phyloP scores from a whole-genome alignment of 2,329 filamentous ascomycete genomes.

The Sordariomycetes sp. region DNA sequence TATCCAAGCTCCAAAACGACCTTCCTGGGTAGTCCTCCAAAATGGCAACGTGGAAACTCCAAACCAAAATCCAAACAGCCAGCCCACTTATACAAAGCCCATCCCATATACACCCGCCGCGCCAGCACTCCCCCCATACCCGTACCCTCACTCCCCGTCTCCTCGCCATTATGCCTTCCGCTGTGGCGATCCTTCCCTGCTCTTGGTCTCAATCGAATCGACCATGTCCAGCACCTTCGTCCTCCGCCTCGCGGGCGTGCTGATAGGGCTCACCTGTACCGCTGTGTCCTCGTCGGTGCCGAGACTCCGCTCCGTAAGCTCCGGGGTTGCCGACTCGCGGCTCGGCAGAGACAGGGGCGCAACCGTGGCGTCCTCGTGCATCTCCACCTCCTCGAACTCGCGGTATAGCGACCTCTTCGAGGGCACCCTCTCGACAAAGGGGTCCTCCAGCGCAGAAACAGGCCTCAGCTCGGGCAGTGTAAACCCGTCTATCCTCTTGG shows the following conservation, averaged over 20 bases:
- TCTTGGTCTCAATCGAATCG: constrained; percentile 39
- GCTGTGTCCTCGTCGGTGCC: background rate
- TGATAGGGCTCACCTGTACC: background rate
- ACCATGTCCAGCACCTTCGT: constrained; percentile 45
- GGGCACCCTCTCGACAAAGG: background rate
- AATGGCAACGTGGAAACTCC: background rate
- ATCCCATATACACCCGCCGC: background rate
- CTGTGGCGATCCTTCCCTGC: constrained; percentile 9
- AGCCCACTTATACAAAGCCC: background rate
- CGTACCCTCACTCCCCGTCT: background rate
- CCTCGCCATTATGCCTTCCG: background rate
- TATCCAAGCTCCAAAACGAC: background rate
- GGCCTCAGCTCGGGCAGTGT: background rate
- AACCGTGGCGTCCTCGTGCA: background rate
- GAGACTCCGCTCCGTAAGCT: background rate
- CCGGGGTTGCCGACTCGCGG: background rate
- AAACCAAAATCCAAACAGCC: background rate
- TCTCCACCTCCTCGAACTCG: background rate
- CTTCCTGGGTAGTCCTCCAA: background rate
- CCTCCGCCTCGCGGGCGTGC: constrained; percentile 23
- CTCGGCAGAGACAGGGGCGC: background rate
- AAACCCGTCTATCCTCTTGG: background rate
- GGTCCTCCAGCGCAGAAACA: background rate
- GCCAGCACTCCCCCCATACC: background rate
- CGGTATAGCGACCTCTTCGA: background rate